Conservation (phyloP, 805 yeast species). For the Yamadazyma sp. region DNA sequence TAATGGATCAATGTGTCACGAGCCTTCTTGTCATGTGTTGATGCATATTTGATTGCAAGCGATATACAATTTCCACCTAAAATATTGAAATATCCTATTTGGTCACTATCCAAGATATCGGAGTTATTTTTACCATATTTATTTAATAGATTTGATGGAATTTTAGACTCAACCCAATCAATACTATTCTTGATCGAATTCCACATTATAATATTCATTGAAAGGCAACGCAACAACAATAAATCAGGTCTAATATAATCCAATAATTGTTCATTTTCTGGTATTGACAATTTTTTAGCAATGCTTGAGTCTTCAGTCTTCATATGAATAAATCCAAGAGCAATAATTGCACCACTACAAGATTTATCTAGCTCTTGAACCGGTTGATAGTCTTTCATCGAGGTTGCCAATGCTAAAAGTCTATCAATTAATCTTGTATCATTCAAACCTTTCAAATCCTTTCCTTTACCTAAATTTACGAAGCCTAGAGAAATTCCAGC, state of each 20-base stretch:
- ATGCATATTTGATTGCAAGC: conserved; percentile 73
- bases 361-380: conserved; percentile 58
- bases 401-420: conserved; percentile 54
- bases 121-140: conserved; percentile 18
- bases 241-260: conserved; percentile 80
- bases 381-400: conserved; percentile 62
- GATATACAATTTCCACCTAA: conserved; percentile 75
- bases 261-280: conserved; percentile 54
- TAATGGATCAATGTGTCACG: conserved; percentile 53
- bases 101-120: conserved; percentile 51
- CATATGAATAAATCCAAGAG: conserved; percentile 70
- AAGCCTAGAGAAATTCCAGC: conserved; percentile 89
- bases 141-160: conserved; percentile 46
- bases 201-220: conserved; percentile 72
- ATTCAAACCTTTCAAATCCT: conserved; percentile 52
- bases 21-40: conserved; percentile 54
- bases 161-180: conserved; percentile 56
- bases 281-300: conserved; percentile 61
- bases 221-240: conserved; percentile 60
- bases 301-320: conserved; percentile 58
- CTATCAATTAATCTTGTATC: conserved; percentile 65
- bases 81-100: conserved; percentile 58
- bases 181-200: conserved; percentile 45
- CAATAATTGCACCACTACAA: conserved; percentile 71
- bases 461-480: conserved; percentile 76